phyloP scores from a whole-genome alignment of 495 filamentous ascomycete genomes.

The Aspergillus biplanus region DNA sequence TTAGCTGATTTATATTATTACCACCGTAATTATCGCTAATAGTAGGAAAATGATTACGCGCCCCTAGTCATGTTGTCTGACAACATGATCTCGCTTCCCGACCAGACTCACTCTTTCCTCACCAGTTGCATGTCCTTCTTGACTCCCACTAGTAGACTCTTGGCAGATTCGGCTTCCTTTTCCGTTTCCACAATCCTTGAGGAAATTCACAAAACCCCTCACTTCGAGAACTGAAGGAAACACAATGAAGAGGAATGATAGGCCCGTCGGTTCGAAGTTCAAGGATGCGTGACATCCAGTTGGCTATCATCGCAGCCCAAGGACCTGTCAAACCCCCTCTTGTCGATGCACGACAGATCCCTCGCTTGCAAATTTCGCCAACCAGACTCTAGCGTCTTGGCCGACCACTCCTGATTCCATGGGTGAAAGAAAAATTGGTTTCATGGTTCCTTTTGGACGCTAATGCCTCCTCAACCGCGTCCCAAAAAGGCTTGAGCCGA shows the following conservation, averaged over 20 bases:
- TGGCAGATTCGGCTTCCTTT: no score
- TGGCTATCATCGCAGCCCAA: not conserved
- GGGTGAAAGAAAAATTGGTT: not conserved
- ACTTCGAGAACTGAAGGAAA: no score
- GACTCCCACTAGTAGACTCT: no score
- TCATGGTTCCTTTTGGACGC: not conserved
- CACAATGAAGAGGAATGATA: no score
- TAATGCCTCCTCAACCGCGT: slow-evolving; percentile 2
- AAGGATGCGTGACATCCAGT: no score
- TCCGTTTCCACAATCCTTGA: no score
- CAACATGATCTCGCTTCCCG: not conserved
- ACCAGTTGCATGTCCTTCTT: no score
- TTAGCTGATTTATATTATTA: no score
- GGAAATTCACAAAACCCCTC: no score
- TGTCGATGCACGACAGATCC: not conserved
- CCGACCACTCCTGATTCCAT: not conserved
- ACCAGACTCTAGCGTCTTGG: not conserved
- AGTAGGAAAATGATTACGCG: not conserved
- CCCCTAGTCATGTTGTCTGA: not conserved
- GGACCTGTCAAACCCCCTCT: not conserved
- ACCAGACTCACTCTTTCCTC: no score
- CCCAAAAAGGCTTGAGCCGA: slow-evolving; percentile 5
- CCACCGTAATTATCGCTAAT: not conserved
- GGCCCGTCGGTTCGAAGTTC: no score
- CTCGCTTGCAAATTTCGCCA: not conserved